Conservation (phyloP, 768 basidiomycete species). For the Phanerochaete carnosa region DNA sequence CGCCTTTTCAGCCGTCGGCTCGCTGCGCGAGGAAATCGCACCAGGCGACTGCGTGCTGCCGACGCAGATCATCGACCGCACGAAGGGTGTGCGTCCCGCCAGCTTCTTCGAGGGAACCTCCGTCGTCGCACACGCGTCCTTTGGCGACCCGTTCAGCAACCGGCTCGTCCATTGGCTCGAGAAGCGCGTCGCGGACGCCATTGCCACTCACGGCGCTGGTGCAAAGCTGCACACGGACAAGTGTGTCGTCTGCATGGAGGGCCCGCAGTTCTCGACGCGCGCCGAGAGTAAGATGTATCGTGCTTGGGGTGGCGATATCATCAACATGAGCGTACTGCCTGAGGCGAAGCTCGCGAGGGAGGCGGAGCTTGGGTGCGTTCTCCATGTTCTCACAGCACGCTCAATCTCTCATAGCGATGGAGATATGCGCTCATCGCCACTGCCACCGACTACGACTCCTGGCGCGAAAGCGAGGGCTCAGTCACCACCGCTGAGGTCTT, state of each 20-base stretch:
- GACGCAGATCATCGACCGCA: conserved; percentile 92
- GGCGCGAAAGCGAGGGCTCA: conserved; percentile 74
- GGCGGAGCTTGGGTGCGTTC: conserved; percentile 81
- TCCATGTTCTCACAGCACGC: background rate
- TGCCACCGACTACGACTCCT: conserved; percentile 94
- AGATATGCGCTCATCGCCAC: conserved; percentile 93
- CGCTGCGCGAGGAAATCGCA: conserved; percentile 87
- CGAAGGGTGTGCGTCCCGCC: conserved; percentile 86
- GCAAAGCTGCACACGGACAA: conserved; percentile 77
- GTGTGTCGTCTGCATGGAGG: conserved; percentile 95
- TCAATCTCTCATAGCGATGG: background rate
- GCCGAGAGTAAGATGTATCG: conserved; percentile 96
- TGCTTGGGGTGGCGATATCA: conserved; percentile 87
- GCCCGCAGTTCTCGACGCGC: conserved; percentile 96
- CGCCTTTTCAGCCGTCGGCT: conserved; percentile 95
- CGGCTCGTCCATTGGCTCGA: conserved; percentile 66
- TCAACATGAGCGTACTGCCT: conserved; percentile 96
- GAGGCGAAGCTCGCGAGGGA: conserved; percentile 97
- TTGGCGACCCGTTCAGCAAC: conserved; percentile 87
- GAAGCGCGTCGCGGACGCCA: conserved; percentile 55
- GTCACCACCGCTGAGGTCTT: conserved; percentile 92
- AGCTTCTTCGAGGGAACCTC: conserved; percentile 83
- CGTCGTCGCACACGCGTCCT: conserved; percentile 89
- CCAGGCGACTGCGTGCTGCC: conserved; percentile 90
- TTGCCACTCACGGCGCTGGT: conserved; percentile 47